Evolutionary conservation across 1,284 basidiomycete genomes (phyloP), one percentile per base, ranked within the genome.

Genomic region (Boletus sp.): DNA sequence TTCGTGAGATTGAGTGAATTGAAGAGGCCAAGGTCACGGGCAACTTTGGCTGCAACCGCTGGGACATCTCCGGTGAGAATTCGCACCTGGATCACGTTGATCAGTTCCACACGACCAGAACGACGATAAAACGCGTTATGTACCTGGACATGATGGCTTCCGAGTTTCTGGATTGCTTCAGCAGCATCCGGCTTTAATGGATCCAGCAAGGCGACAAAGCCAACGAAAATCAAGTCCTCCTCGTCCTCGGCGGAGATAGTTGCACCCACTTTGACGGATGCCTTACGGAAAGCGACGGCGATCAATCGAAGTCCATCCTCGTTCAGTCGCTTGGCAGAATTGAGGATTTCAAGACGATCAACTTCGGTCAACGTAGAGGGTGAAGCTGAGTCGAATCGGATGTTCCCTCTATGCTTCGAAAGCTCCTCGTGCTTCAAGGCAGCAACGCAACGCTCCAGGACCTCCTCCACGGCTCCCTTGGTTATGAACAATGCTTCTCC

Each of bases 11-110:
- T 63, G 43, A 56, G 4, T 23, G 57, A 14, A 22, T 50, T 50
- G 44, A 68, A 65, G 38, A 64, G 54, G 20, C 62, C 62, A 33
- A 64, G 66, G 29, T 64, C 62, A 39, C 65, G 62, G 9, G 62
- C 62, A 29, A 67, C 66, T 44, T 64, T 68, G 41, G 65, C 65
- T 41, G 62, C 62, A 4, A 64, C 62, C 2, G 65, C 66, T 16
- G 62, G 63, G 12, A 34, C 59, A 33, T 64, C 62, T 32, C 62
- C 62, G 1, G 62, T 64, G 17, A 64, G 65, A 48, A 64, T 64
- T 36, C 62, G 62, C 9, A 63, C 61, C 61, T 63, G n/a, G 7
- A 13, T 33, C 9, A 30, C 25, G 19, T 34, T 20, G 3, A 17
- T 53, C 20, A 62, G 23, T 19, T 27, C 27, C 17, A 36, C n/a